Conservation (phyloP, 1,284 basidiomycete genomes). For the Coniophora puteana region DNA sequence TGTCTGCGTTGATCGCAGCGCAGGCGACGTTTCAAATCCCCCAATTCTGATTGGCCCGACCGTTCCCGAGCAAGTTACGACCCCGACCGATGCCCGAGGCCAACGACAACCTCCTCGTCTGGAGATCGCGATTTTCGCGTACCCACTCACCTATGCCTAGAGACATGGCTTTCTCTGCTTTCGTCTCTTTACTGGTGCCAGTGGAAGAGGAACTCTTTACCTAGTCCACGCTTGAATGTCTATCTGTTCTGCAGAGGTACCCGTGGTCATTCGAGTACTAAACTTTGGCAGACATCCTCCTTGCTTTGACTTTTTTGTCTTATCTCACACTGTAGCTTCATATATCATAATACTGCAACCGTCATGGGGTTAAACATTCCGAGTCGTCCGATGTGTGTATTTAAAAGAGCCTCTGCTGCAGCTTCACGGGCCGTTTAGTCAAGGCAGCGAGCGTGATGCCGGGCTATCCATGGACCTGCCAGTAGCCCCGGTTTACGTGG, state of each 20-base stretch:
- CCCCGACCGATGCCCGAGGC: no score
- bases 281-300: constrained; percentile 47
- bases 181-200: constrained; percentile 66
- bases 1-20: no score
- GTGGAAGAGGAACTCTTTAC: constrained; percentile 53
- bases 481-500: no score
- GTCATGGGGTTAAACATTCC: background rate
- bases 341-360: background rate
- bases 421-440: no score
- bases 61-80: no score
- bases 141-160: constrained; percentile 65
- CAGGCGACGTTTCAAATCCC: no score
- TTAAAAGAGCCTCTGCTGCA: no score
- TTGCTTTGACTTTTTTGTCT: constrained; percentile 7
- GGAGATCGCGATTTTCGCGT: no score
- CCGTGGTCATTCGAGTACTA: constrained; percentile 72
- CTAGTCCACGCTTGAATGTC: constrained; percentile 71
- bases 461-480: no score
- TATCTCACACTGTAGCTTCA: constrained; percentile 9
- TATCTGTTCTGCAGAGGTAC: constrained; percentile 33
- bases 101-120: background rate
- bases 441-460: no score
- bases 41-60: no score
- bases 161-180: constrained; percentile 61
- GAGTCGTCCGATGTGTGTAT: no score